phyloP scores from a whole-genome alignment of 1,284 basidiomycete species.

The Papiliotrema flavescens region DNA sequence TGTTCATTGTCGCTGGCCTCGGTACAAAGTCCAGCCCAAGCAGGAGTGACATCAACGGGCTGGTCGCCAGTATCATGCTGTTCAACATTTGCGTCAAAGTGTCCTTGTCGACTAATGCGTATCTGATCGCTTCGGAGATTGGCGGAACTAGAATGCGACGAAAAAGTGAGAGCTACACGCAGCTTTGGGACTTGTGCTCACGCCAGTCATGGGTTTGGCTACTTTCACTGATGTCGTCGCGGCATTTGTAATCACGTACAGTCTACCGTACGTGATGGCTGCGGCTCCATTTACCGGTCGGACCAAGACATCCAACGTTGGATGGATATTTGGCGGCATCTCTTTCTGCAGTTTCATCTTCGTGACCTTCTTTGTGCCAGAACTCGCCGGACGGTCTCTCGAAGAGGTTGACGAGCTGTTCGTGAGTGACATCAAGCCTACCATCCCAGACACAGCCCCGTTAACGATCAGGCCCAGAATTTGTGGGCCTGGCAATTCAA shows the following conservation, averaged over 20 bases:
- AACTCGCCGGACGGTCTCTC: slow-evolving; percentile 6
- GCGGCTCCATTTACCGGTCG: background rate
- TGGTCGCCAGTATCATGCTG: slow-evolving; percentile 3
- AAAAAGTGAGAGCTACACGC: slow-evolving; percentile 1
- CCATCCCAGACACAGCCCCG: background rate
- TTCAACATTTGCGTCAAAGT: slow-evolving; percentile 2
- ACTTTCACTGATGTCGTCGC: slow-evolving; percentile 10
- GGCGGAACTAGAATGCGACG: slow-evolving; percentile 4
- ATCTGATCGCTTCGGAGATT: slow-evolving; percentile 5
- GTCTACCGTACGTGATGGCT: slow-evolving; percentile 9
- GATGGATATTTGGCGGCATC: slow-evolving; percentile 10
- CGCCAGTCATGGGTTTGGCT: slow-evolving; percentile 6
- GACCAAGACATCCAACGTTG: background rate
- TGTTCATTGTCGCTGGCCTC: slow-evolving; percentile 3
- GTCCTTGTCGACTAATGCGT: slow-evolving; percentile 4
- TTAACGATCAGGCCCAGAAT: background rate
- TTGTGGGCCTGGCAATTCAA: slow-evolving; percentile 9
- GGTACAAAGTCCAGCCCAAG: background rate
- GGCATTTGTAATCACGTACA: slow-evolving; percentile 12
- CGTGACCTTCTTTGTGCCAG: slow-evolving; percentile 9
- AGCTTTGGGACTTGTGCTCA: background rate
- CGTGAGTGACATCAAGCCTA: background rate
- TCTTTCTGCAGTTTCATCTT: slow-evolving; percentile 5
- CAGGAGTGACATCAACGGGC: background rate
- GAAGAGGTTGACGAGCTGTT: slow-evolving; percentile 19